Conservation (phyloP, 345 rosid species). For the Eucalyptus cloeziana region DNA sequence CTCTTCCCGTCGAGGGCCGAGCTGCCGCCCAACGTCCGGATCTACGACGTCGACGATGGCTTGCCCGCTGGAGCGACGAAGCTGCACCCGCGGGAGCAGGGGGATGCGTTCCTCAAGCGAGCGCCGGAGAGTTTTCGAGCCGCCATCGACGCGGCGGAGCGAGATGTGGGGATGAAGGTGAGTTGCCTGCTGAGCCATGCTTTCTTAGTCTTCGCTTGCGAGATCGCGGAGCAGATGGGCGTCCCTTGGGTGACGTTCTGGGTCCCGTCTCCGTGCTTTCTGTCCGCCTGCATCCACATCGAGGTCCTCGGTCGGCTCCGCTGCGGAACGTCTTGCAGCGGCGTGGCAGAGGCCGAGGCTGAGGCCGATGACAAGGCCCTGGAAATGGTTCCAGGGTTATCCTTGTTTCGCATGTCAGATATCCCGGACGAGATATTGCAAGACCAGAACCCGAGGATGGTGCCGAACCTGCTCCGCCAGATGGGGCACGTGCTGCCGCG, state of each 20-base stretch:
- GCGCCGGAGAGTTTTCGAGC: slow-evolving; percentile 13
- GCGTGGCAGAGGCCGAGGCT: background rate
- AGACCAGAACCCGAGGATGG: background rate
- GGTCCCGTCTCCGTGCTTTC: slow-evolving; percentile 16
- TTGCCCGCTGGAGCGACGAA: background rate
- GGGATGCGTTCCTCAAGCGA: slow-evolving; percentile 11
- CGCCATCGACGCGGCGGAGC: slow-evolving; percentile 7
- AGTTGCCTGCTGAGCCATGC: slow-evolving; percentile 22
- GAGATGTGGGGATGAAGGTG: background rate
- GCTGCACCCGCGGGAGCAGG: background rate
- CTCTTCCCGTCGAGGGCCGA: background rate
- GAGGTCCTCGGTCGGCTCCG: background rate
- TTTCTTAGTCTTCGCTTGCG: slow-evolving; percentile 17
- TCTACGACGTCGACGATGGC: slow-evolving; percentile 7
- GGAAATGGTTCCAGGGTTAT: background rate
- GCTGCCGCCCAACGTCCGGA: background rate
- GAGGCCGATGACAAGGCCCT: background rate
- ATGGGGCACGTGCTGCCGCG: background rate
- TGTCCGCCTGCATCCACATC: slow-evolving; percentile 26
- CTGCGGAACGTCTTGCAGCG: background rate
- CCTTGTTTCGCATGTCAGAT: background rate
- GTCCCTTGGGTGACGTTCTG: slow-evolving; percentile 41
- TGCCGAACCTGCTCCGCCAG: background rate
- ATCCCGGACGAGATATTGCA: background rate
- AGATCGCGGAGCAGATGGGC: slow-evolving; percentile 12